Percentiles rank a stretch among this genome's conserved stretches.
Conservation (phyloP, 352 stramenopile species). For the Saprolegnia diclina region DNA sequence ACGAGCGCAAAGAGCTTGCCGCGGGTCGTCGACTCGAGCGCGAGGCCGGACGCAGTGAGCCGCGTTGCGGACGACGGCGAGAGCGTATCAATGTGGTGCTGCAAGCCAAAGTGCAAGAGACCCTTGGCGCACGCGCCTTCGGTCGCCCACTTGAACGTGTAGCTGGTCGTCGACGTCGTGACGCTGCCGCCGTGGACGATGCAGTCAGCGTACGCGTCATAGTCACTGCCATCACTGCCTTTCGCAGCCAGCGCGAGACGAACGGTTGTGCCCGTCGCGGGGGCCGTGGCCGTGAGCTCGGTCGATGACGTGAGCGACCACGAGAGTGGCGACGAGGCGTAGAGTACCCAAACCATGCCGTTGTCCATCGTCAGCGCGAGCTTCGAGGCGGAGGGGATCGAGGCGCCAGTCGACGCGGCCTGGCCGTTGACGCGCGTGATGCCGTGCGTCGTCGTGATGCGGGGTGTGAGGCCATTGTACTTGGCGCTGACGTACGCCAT, state of each 20-base stretch:
- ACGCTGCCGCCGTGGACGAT: constrained; percentile 38
- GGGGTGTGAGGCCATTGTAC: constrained; percentile 49
- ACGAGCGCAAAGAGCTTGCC: constrained; percentile 48
- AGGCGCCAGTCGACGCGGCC: constrained; percentile 30
- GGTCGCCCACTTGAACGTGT: constrained; percentile 45
- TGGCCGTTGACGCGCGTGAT: constrained; percentile 50
- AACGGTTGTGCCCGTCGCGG: constrained; percentile 36
- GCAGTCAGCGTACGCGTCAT: constrained; percentile 48
- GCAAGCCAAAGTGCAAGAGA: constrained; percentile 61
- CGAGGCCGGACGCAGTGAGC: constrained; percentile 28
- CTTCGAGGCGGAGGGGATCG: constrained; percentile 34
- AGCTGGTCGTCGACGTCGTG: not conserved
- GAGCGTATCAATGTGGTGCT: constrained; percentile 54
- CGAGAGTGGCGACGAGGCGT: constrained; percentile 29
- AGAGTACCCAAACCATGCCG: constrained; percentile 53
- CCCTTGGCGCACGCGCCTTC: constrained; percentile 46
- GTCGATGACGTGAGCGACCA: not conserved
- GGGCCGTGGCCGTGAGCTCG: not conserved
- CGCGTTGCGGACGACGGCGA: constrained; percentile 10
- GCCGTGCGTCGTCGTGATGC: constrained; percentile 45
- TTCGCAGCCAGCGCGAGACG: constrained; percentile 37
- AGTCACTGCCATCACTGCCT: not conserved
- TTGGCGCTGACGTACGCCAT: constrained; percentile 67
- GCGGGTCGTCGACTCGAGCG: constrained; percentile 48
- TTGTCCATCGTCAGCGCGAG: constrained; percentile 52